Evolutionary conservation across 2,329 filamentous ascomycete species (phyloP).

Genomic region (Ceratocystis eucalypticola): DNA sequence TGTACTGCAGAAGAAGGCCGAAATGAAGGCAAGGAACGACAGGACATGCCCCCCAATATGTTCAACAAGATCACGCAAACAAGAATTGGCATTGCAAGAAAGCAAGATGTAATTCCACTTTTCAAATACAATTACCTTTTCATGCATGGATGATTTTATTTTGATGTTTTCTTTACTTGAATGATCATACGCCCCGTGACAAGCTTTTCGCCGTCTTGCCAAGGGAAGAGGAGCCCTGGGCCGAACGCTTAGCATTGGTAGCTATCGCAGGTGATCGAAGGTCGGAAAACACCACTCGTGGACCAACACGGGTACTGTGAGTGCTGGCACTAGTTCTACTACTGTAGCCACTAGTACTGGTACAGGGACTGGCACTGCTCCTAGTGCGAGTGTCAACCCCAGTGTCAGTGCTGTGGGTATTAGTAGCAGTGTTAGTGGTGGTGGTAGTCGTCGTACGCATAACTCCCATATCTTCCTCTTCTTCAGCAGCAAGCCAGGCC

Average conservation of each 20-base stretch:
- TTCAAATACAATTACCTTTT: not conserved
- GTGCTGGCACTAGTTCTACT: not conserved
- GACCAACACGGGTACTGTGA: not conserved
- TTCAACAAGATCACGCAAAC: not conserved
- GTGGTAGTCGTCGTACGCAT: not conserved
- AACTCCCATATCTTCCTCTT: conserved; percentile 2
- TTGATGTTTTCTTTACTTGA: not conserved
- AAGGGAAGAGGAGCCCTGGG: not conserved
- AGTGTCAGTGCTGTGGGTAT: not conserved
- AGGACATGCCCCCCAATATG: not conserved
- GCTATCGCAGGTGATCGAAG: not conserved
- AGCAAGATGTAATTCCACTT: not conserved
- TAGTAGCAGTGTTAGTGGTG: not conserved
- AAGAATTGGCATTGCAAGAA: not conserved
- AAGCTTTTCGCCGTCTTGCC: not conserved
- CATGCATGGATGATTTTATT: not conserved
- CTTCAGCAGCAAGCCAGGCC: not conserved
- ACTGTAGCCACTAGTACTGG: not conserved
- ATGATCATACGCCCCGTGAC: not conserved
- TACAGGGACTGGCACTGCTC: not conserved
- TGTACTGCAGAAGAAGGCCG: conserved; percentile 4
- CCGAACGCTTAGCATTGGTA: not conserved
- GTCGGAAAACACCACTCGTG: not conserved
- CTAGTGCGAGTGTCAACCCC: not conserved
- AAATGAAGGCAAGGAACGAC: not conserved